Percentiles rank a stretch among this genome's conserved stretches.
These are phyloP conservation scores for Nicotiana noctiflora DNA, from an alignment of 257 asterid species.

Conservation along the genomic window DNA sequence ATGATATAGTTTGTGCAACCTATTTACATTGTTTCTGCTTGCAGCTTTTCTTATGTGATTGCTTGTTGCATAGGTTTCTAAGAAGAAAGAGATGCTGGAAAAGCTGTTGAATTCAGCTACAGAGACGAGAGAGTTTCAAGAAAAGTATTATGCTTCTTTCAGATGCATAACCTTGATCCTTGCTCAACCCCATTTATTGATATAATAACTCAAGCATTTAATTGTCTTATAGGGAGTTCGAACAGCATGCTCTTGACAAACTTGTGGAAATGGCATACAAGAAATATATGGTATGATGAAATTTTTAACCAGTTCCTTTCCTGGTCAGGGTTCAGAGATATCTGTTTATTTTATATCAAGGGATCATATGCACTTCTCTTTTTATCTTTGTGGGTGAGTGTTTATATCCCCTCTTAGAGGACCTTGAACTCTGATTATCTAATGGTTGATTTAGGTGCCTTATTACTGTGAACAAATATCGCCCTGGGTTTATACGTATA, in stretches of 20 bases:
- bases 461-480: background rate
- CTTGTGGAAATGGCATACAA: slow-evolving; percentile 74
- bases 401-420: background rate
- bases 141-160: slow-evolving; percentile 37
- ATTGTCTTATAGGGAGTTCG: slow-evolving; percentile 56
- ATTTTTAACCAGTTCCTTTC: background rate
- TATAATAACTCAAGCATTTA: slow-evolving; percentile 13
- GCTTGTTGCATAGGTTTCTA: slow-evolving; percentile 44
- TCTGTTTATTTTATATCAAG: background rate
- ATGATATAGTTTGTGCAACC: background rate
- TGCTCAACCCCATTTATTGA: background rate
- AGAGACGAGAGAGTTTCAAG: slow-evolving; percentile 59
- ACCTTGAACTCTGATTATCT: background rate
- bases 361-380: background rate
- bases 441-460: background rate
- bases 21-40: background rate
- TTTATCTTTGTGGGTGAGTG: background rate
- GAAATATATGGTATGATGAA: slow-evolving; percentile 67
- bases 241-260: slow-evolving; percentile 66
- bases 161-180: slow-evolving; percentile 15
- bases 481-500: background rate
- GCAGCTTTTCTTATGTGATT: background rate
- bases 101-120: slow-evolving; percentile 48
- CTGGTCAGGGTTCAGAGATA: background rate
- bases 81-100: slow-evolving; percentile 48